These are phyloP conservation scores for Protoeuglena noctilucae DNA, from an alignment of 139 green algal genomes.

Conservation along the genomic window DNA sequence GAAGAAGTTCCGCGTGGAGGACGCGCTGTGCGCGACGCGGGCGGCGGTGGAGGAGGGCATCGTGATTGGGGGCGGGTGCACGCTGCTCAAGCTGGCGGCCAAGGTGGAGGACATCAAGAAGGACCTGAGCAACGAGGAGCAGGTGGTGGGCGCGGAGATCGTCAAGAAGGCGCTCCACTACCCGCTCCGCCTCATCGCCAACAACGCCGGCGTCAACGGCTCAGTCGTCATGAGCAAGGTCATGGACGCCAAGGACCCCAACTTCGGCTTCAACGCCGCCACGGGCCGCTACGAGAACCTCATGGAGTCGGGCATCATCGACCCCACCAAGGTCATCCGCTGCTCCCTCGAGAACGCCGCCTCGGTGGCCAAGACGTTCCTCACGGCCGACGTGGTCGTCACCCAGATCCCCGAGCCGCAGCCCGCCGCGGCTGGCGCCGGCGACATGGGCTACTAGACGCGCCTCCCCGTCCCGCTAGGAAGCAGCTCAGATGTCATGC, in stretches of 20 bases:
- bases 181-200: slow-evolving; percentile 86
- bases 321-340: slow-evolving; percentile 94
- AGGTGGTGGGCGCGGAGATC: slow-evolving; percentile 86
- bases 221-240: slow-evolving; percentile 85
- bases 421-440: slow-evolving; percentile 17
- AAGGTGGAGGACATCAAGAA: slow-evolving; percentile 71
- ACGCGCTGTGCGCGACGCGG: slow-evolving; percentile 98
- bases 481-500: no score
- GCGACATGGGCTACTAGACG: slow-evolving; percentile 41
- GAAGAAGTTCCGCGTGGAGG: slow-evolving; percentile 99
- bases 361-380: slow-evolving; percentile 93
- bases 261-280: slow-evolving; percentile 79
- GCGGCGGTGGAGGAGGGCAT: slow-evolving; percentile 98
- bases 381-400: slow-evolving; percentile 86
- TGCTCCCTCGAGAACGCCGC: slow-evolving; percentile 89
- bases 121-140: slow-evolving; percentile 1
- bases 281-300: slow-evolving; percentile 86
- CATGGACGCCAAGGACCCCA: slow-evolving; percentile 17
- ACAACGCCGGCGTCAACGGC: slow-evolving; percentile 93
- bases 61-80: slow-evolving; percentile 93
- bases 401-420: slow-evolving; percentile 63
- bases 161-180: slow-evolving; percentile 79
- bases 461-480: no score
- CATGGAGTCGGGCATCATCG: slow-evolving; percentile 91
- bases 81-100: slow-evolving; percentile 76